phyloP scores from a whole-genome alignment of 768 basidiomycete genomes.

The Tephrocybe rancida region DNA sequence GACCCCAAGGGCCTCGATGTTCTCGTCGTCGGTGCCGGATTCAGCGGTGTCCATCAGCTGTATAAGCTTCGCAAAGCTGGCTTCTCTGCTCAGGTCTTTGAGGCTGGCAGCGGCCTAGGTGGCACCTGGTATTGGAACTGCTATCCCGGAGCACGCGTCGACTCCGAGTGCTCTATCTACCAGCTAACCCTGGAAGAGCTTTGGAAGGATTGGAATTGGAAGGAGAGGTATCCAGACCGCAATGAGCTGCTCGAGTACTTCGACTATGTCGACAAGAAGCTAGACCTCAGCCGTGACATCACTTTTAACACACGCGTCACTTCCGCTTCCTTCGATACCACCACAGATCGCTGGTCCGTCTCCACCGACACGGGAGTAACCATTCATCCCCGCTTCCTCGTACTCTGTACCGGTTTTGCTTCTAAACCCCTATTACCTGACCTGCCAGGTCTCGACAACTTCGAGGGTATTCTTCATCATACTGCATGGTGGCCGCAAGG shows the following conservation, averaged over 20 bases:
- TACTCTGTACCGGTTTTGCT: constrained; percentile 25
- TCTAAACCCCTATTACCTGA: constrained; percentile 23
- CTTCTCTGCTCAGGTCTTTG: constrained; percentile 21
- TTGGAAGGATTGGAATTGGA: constrained; percentile 27
- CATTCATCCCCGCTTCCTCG: constrained; percentile 20
- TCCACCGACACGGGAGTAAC: constrained; percentile 17
- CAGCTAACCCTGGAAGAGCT: constrained; percentile 25
- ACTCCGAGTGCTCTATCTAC: constrained; percentile 25
- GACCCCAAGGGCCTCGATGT: constrained; percentile 18
- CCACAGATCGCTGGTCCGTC: constrained; percentile 23
- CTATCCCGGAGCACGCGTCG: constrained; percentile 29
- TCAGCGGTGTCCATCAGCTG: constrained; percentile 22
- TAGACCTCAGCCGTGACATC: constrained; percentile 24
- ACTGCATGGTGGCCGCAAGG: constrained; percentile 24
- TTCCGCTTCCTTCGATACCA: constrained; percentile 20
- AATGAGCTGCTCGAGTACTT: constrained; percentile 25
- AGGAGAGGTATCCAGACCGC: constrained; percentile 15
- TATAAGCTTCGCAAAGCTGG: constrained; percentile 18
- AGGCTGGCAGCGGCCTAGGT: constrained; percentile 22
- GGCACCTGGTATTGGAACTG: constrained; percentile 30
- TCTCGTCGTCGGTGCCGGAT: constrained; percentile 28
- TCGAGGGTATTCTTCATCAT: constrained; percentile 26
- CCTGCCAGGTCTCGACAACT: constrained; percentile 21
- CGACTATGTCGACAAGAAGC: constrained; percentile 24
- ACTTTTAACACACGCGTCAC: constrained; percentile 23